Evolutionary conservation across 352 stramenopile species (phyloP), one percentile per base, ranked within the genome.

Genomic region (Thraustochytrium sp.): DNA sequence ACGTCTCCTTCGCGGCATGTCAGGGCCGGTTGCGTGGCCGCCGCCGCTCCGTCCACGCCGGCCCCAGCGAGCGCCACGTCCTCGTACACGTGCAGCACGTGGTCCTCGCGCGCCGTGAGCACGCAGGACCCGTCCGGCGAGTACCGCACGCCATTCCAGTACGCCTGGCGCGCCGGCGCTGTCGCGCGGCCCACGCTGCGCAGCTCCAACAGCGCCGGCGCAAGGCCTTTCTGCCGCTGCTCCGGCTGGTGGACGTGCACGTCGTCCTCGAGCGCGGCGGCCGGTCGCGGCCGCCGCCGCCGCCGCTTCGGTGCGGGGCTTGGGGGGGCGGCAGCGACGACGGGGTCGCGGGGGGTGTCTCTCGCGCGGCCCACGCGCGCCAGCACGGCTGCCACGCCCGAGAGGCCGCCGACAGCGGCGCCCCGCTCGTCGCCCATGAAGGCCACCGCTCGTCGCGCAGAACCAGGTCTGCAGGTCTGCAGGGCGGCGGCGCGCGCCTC

Each of bases 121-220:
- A 97, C 76, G 84, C 93, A 97, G 21, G 94, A 89, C 0, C 90
- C 90, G 55, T 94, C 91, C 21, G 91, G 91, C 2, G 91, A 94
- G 48, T 91, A 89, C 49, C 88, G 80, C 37, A 93, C 88, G 77
- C 90, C 89, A 4, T 77, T 62, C 76, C 38, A 59, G 44, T 21
- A 77, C 4, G 40, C n/a, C 40, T 55, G 36, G 13, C 34, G 42
- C 51, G 51, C 31, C 51, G 21, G n/a, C 51, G 21, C 31, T n/a
- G 51, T 59, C 26, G 51, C 51, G 55, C 0, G n/a, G n/a, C n/a
- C n/a, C n/a, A n/a, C n/a, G n/a, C 55, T 65, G 18, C 26, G 18
- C 26, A 65, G 18, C 13, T 2, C 29, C 34, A 3, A 4, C 29
- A 13, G 13, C 34, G 55, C 55, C 55, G 55, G 16, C 34, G 13